phyloP scores from a whole-genome alignment of 257 asterid genomes.

The Solanum bulbocastanum region DNA sequence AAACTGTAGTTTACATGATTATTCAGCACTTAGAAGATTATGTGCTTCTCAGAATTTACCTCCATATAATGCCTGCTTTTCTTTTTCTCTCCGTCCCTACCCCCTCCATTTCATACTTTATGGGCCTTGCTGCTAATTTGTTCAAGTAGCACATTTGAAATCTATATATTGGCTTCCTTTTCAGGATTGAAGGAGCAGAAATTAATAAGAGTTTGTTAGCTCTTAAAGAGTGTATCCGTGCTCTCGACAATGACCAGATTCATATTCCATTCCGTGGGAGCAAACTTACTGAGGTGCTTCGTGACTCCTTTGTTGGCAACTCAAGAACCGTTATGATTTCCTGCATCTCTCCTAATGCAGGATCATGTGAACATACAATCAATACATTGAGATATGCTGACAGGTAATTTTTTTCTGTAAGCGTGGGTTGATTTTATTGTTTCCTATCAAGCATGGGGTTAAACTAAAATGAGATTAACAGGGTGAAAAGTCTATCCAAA shows the following conservation, averaged over 20 bases:
- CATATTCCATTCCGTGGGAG: slow-evolving; percentile 99
- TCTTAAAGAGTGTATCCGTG: slow-evolving; percentile 96
- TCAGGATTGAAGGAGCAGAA: slow-evolving; percentile 99
- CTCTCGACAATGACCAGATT: slow-evolving; percentile 97
- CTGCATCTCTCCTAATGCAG: slow-evolving; percentile 97
- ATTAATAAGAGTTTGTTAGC: slow-evolving; percentile 97
- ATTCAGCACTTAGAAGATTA: background rate
- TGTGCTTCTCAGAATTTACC: background rate
- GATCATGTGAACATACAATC: slow-evolving; percentile 98
- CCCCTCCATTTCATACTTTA: background rate
- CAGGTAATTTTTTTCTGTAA: slow-evolving; percentile 35
- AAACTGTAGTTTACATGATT: background rate
- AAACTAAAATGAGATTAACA: slow-evolving; percentile 20
- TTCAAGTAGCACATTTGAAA: background rate
- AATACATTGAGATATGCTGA: slow-evolving; percentile 99
- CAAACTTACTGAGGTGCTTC: slow-evolving; percentile 97
- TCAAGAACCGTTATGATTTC: slow-evolving; percentile 99
- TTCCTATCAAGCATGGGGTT: background rate
- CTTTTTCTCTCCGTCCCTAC: background rate
- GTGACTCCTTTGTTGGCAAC: slow-evolving; percentile 98
- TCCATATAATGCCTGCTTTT: background rate
- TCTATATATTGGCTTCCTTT: background rate
- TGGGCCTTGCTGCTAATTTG: background rate
- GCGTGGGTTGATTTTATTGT: background rate
- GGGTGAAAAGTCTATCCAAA: slow-evolving; percentile 96